Evolutionary conservation across 352 stramenopile genomes (phyloP), one percentile per base, ranked within the genome.

Genomic region (Phytopythium oedochilum): DNA sequence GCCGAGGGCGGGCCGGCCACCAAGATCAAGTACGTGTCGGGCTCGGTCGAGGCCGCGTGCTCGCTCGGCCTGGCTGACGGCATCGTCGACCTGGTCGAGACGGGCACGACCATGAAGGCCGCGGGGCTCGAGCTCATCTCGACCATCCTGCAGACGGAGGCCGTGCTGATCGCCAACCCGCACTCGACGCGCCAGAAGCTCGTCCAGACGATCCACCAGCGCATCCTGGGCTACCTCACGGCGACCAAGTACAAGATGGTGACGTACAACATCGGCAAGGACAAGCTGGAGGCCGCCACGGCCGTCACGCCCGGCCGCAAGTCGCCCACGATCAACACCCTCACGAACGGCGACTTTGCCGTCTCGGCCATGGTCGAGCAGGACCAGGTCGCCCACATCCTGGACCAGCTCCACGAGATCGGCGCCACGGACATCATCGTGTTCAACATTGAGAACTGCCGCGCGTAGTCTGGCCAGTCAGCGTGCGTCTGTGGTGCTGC

Each of bases 21-120:
- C 47, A 91, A 91, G 60, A 97, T 99, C 65, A 97, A 94, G 66
- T 98, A 98, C 75, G 94, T 99, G 29, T 98, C 92, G 0, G 97
- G 97, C n/a, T 98, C 92, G 17, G 97, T 99, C 25, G 97, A 99
- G 66, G 96, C 96, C 1, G 96, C 96, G 9, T 99, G 96, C 61
- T 93, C 93, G 12, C 81, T 99, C n/a, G 97, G 97, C 9, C 66
- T 99, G 34, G 97, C 96, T 15, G 97, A 99, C 70, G 97, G 94
- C 43, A 97, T 99, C 57, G 96, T 99, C 28, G 97, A 99, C 83
- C 79, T 99, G 26, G 96, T 99, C 15, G 97, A 99, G 76, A 99
- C 96, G 12, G 97, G 97, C 28, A 99, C 97, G 34, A 99, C 97
- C 26, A 99, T 99, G 96, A 96, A 93, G 64, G 96, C 96, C 28